Conservation (phyloP, 768 basidiomycete genomes). For the Pleurotus eryngii region DNA sequence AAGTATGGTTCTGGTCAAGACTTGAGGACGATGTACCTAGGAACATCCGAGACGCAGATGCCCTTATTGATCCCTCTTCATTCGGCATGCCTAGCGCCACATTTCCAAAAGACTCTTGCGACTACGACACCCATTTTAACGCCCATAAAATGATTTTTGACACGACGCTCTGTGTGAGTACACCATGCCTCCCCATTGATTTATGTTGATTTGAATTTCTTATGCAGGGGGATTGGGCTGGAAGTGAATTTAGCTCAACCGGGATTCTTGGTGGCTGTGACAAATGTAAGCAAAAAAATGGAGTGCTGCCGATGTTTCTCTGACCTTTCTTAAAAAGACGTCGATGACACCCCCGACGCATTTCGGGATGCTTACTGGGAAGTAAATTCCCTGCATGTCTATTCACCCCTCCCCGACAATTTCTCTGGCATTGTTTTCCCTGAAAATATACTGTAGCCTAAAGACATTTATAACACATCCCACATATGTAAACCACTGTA, state of each 20-base stretch:
- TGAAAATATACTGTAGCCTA: background rate
- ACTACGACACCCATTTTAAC: conserved; percentile 51
- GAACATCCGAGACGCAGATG: conserved; percentile 26
- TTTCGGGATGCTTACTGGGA: conserved; percentile 59
- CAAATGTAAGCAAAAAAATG: conserved; percentile 38
- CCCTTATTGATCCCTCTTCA: conserved; percentile 14
- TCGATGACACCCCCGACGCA: conserved; percentile 53
- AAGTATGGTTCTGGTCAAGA: conserved; percentile 62
- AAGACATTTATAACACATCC: background rate
- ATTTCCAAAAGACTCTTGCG: conserved; percentile 47
- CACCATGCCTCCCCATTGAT: background rate
- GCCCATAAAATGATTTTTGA: conserved; percentile 55
- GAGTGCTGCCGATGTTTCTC: background rate
- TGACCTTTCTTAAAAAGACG: conserved; percentile 31
- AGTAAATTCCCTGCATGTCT: conserved; percentile 51
- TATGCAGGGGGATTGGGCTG: conserved; percentile 53
- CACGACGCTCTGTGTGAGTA: conserved; percentile 57
- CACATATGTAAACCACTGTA: too few species aligned
- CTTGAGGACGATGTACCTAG: conserved; percentile 39
- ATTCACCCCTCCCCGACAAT: background rate
- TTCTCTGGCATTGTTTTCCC: background rate
- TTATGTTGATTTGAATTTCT: conserved; percentile 4
- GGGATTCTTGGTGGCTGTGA: conserved; percentile 27
- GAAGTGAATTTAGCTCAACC: conserved; percentile 9
- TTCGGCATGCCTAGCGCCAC: conserved; percentile 49